phyloP scores from a whole-genome alignment of 176 grass and related monocot species.

The Rhipidocladum racemiflorum region DNA sequence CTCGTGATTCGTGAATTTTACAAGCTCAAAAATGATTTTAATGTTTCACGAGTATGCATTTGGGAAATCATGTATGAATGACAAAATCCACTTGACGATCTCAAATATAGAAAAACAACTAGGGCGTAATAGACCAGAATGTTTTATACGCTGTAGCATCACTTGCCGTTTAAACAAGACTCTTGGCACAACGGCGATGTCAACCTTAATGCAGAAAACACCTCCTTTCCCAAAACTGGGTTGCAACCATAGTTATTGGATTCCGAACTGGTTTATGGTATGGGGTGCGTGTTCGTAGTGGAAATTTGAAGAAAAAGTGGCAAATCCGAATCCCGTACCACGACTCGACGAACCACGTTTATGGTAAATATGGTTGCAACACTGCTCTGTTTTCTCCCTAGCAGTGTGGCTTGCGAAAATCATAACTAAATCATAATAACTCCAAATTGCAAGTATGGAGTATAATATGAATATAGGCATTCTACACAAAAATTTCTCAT shows the following conservation, averaged over 20 bases:
- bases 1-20: too few species aligned
- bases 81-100: too few species aligned
- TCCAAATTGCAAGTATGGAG: not conserved
- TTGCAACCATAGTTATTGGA: too few species aligned
- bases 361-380: not conserved
- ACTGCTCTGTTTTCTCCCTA: not conserved
- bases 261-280: too few species aligned
- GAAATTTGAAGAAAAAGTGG: too few species aligned
- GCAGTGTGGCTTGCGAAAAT: not conserved
- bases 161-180: not conserved
- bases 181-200: not conserved
- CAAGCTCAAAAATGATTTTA: too few species aligned
- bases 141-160: not conserved
- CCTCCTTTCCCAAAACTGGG: not conserved
- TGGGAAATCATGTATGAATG: too few species aligned
- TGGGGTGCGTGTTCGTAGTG: too few species aligned
- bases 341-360: too few species aligned
- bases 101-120: too few species aligned
- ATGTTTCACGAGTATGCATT: too few species aligned
- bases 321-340: too few species aligned
- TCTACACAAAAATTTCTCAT: not conserved
- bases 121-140: not conserved
- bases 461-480: not conserved
- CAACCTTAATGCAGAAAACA: not conserved
- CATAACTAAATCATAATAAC: not conserved